A percentile compares a stretch with the other conserved stretches of the same genome.
These are phyloP conservation scores for Cryptomeria japonica DNA, from an alignment of 75 land plant species.

Conservation along the genomic window DNA sequence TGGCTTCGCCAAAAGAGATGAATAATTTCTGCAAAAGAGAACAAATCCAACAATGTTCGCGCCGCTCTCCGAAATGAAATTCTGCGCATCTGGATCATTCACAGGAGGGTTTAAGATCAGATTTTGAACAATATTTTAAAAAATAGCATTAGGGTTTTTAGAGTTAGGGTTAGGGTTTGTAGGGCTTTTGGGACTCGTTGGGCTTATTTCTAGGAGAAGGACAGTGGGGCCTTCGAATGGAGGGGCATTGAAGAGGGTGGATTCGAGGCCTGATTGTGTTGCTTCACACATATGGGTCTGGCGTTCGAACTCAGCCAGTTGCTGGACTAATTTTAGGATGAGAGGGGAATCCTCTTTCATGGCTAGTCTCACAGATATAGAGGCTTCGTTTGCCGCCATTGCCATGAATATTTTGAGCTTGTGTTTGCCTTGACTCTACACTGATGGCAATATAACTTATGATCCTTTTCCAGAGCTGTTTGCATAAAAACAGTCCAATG, in stretches of 20 bases:
- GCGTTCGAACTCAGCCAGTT: constrained; percentile 89
- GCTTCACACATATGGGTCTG: constrained; percentile 71
- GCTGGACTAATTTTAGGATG: constrained; percentile 70
- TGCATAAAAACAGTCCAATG: no score
- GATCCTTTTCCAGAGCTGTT: no score
- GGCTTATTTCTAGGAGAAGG: constrained; percentile 65
- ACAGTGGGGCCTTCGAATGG: constrained; percentile 62
- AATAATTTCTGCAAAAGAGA: constrained; percentile 91
- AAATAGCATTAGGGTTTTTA: background rate
- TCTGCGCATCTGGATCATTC: constrained; percentile 37
- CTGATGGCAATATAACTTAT: no score
- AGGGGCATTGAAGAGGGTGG: constrained; percentile 49
- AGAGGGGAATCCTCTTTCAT: constrained; percentile 54
- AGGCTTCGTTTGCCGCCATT: constrained; percentile 8
- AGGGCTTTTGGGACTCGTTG: constrained; percentile 15
- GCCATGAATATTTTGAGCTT: constrained; percentile 10
- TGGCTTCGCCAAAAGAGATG: constrained; percentile 83
- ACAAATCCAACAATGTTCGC: constrained; percentile 72
- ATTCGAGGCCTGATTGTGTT: constrained; percentile 47
- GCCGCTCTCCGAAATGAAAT: constrained; percentile 25
- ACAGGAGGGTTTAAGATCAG: constrained; percentile 36
- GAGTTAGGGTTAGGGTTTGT: background rate
- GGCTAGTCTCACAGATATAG: constrained; percentile 66
- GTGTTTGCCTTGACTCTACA: no score
- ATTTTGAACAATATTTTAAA: constrained; percentile 22